A percentile compares a stretch with the other conserved stretches of the same genome.
These are phyloP conservation scores for Cryptosporidium ubiquitum DNA, from an alignment of 169 alveolate species.

Conservation along the genomic window DNA sequence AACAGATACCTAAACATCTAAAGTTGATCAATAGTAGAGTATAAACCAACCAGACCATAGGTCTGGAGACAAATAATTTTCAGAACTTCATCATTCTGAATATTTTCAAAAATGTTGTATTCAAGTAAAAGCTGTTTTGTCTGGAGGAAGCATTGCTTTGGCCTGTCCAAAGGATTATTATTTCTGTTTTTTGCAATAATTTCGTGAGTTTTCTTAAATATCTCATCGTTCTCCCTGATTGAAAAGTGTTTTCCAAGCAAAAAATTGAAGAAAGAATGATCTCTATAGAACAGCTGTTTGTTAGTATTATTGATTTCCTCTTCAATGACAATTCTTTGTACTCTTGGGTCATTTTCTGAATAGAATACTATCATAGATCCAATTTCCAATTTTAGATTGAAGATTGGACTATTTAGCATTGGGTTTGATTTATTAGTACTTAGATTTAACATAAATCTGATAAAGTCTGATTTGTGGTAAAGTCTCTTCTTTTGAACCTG, in stretches of 20 bases:
- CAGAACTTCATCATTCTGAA: background rate
- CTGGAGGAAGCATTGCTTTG: slow-evolving; percentile 10
- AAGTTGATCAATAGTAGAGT: background rate
- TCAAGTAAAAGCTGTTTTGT: background rate
- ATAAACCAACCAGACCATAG: slow-evolving; percentile 39
- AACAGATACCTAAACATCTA: background rate
- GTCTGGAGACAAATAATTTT: slow-evolving; percentile 12
- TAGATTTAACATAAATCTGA: slow-evolving; percentile 10
- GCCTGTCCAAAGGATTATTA: slow-evolving; percentile 37
- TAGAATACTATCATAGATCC: background rate
- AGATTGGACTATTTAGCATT: background rate
- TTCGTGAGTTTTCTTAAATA: background rate
- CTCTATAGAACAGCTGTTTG: background rate
- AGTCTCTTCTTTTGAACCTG: background rate
- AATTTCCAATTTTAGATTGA: slow-evolving; percentile 1
- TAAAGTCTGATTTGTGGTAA: background rate
- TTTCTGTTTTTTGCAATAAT: background rate
- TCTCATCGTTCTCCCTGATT: background rate
- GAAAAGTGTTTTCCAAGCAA: background rate
- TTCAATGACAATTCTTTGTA: background rate
- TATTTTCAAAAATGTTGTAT: background rate
- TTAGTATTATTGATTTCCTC: background rate
- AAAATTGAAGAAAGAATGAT: background rate
- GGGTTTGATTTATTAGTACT: background rate
- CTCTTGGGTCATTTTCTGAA: background rate